Evolutionary conservation across 352 stramenopile species (phyloP), one percentile per base, ranked within the genome.

Genomic region (Pythium brassicae): DNA sequence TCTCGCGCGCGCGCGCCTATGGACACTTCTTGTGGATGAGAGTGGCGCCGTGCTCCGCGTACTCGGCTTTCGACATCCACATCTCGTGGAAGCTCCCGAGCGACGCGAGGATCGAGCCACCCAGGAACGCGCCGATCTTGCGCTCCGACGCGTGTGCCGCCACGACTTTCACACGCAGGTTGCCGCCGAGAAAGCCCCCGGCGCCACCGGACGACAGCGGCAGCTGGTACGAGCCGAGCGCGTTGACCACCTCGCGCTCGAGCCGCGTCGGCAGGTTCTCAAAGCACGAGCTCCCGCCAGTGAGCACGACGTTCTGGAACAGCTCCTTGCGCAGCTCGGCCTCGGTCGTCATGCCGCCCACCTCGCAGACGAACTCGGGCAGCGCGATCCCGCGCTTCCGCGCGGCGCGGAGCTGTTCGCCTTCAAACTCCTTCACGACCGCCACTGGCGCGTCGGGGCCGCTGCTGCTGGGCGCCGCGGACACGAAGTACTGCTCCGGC

Each of bases 31-130:
- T 95, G 82, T 99, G 95, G 44, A 99, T 95, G 65, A 99, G 96
- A 5, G 85, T 76, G 34, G 95, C 80, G 23, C 97, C 97, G 68
- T 96, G 92, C 75, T 99, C 97, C 23, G 98, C 96, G 62, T 99
- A 99, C 76, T 99, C 97, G n/a, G 84, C 82, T 72, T 98, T 99
- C 35, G 94, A 98, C 63, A 99, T 97, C 96, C 96, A 99, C 96
- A 99, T 99, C 61, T 99, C 93, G 66, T 98, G 91, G 78, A 99
- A 99, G 37, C 89, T 98, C 15, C 94, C 95, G 47, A 99, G 78
- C 34, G 92, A 98, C 15, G 83, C 95, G 25, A 99, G 65, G 73
- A 99, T 99, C 45, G 95, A 99, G 8, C 96, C 97, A 50, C 97
- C 97, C 22, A 99, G 57, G 26, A 89, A 94, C 29, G 78, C 68